Evolutionary conservation across 345 rosid species (phyloP).

Genomic region (Hibiscus tridactylites): DNA sequence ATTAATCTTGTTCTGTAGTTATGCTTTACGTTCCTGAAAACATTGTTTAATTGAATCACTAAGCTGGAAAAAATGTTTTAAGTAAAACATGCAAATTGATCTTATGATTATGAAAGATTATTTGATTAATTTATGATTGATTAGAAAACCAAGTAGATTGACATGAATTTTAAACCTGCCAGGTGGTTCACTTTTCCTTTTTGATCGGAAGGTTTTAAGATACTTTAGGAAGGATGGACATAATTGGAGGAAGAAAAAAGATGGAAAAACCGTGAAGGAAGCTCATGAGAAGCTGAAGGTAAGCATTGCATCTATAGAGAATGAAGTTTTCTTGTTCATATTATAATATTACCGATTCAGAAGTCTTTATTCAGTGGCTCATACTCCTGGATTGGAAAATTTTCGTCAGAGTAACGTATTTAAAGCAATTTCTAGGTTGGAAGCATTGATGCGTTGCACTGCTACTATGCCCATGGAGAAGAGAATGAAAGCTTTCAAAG

Average conservation of each 20-base stretch:
- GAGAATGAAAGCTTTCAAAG: conserved; percentile 28
- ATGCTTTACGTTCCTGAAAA: not conserved
- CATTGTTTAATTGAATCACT: not conserved
- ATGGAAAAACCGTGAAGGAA: conserved; percentile 86
- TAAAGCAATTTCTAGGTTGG: conserved; percentile 56
- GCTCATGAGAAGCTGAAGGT: conserved; percentile 93
- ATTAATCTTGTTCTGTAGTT: not conserved
- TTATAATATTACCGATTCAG: not conserved
- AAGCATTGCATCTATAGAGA: not conserved
- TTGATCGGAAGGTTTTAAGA: conserved; percentile 76
- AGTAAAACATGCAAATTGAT: not conserved
- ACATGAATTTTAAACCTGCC: conserved; percentile 20
- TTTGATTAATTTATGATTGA: not conserved
- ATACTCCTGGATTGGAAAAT: not conserved
- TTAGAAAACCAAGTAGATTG: conserved; percentile 7
- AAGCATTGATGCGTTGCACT: conserved; percentile 11
- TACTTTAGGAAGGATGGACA: conserved; percentile 94
- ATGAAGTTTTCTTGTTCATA: not conserved
- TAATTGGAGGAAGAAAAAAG: conserved; percentile 88
- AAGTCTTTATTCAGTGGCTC: not conserved
- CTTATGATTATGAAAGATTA: not conserved
- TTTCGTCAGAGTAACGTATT: conserved; percentile 15
- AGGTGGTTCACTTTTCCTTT: conserved; percentile 97
- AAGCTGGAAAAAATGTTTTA: not conserved
- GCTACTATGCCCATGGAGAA: not conserved